A percentile compares a stretch with the other conserved stretches of the same genome.
phyloP scores from a whole-genome alignment of 164 flowering plant species.

The Pachysandra terminalis region DNA sequence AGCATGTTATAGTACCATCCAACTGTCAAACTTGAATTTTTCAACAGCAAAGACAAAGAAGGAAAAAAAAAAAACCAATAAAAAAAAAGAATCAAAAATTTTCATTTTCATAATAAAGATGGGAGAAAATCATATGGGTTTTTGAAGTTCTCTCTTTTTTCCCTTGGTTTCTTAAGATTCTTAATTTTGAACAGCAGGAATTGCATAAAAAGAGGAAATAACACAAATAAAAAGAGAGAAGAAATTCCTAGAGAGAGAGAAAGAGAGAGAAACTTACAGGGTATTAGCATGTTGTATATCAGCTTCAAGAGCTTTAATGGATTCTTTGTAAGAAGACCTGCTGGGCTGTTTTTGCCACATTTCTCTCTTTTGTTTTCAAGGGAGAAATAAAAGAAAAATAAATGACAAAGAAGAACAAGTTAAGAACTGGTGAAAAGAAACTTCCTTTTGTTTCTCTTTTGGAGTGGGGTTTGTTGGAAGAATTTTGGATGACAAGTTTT shows the following conservation, averaged over 20 bases:
- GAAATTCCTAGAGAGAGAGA: background rate
- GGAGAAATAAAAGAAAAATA: background rate
- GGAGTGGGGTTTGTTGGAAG: constrained; percentile 11
- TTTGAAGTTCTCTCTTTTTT: background rate
- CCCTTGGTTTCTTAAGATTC: background rate
- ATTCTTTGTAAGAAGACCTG: constrained; percentile 58
- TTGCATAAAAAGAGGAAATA: background rate
- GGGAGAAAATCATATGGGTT: background rate
- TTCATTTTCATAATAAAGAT: background rate
- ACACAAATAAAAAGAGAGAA: background rate
- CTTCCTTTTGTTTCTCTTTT: constrained; percentile 6
- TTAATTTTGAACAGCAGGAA: background rate
- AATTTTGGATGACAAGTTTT: constrained; percentile 6
- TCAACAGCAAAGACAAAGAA: too few relatives aligned
- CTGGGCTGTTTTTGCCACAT: constrained; percentile 56
- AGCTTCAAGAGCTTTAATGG: constrained; percentile 75
- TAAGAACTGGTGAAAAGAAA: constrained; percentile 11
- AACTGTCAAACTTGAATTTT: too few relatives aligned
- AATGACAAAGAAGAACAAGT: background rate
- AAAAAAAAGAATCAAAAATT: background rate
- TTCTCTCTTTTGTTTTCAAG: constrained; percentile 10
- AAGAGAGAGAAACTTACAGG: constrained; percentile 37
- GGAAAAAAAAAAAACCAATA: too few relatives aligned
- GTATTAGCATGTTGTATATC: constrained; percentile 80
- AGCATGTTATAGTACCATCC: too few relatives aligned